Evolutionary conservation across 148 eudicot genomes (phyloP).

Genomic region (Vaccinium darrowii): DNA sequence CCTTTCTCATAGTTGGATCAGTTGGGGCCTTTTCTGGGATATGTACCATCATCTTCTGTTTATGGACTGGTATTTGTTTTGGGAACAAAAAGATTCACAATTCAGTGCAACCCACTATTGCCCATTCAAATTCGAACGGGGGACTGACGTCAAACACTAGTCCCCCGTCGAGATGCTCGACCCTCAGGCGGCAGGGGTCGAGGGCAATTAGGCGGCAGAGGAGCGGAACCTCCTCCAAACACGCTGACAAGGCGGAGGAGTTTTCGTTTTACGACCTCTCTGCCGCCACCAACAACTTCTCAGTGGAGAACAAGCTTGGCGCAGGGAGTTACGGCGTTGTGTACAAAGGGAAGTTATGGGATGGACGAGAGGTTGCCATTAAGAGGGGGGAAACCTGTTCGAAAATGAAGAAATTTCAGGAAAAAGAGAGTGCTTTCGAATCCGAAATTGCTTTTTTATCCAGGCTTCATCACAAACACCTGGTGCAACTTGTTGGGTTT

Average conservation of each 20-base stretch:
- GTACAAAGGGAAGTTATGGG: slow-evolving; percentile 70
- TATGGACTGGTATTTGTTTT: slow-evolving; percentile 71
- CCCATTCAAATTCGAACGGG: slow-evolving; percentile 50
- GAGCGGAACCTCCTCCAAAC: slow-evolving; percentile 87
- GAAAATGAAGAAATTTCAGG: slow-evolving; percentile 65
- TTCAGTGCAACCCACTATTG: slow-evolving; percentile 85
- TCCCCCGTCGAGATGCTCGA: slow-evolving; percentile 70
- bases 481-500: slow-evolving; percentile 89
- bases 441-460: slow-evolving; percentile 86
- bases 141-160: slow-evolving; percentile 42
- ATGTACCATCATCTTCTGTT: slow-evolving; percentile 56
- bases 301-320: slow-evolving; percentile 80
- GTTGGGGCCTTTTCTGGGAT: slow-evolving; percentile 70
- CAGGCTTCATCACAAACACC: slow-evolving; percentile 84
- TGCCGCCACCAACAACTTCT: slow-evolving; percentile 65
- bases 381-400: slow-evolving; percentile 71
- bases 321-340: slow-evolving; percentile 91
- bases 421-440: slow-evolving; percentile 86
- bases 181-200: slow-evolving; percentile 78
- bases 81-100: slow-evolving; percentile 90
- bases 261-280: slow-evolving; percentile 66
- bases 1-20: slow-evolving; percentile 78
- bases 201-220: slow-evolving; percentile 78
- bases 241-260: slow-evolving; percentile 72
- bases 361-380: slow-evolving; percentile 90